A percentile compares a stretch with the other conserved stretches of the same genome.
phyloP scores from a whole-genome alignment of 2,329 filamentous ascomycete genomes.

The Hansfordia pulvinata region DNA sequence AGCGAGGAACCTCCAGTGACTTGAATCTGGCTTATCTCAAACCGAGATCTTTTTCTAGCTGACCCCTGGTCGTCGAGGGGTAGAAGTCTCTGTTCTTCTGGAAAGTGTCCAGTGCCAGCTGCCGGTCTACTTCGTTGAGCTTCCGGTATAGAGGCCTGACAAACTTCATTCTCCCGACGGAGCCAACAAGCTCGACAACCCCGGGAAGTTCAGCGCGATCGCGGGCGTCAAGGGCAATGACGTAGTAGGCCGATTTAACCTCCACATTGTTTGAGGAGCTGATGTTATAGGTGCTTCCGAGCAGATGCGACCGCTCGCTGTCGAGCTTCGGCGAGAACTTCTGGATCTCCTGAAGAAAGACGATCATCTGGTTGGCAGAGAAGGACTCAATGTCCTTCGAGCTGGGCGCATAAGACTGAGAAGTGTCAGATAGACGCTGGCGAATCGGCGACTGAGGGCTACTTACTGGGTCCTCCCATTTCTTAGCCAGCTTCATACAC shows the following conservation, averaged over 20 bases:
- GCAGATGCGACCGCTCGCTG: constrained; percentile 49
- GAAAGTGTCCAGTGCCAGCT: constrained; percentile 70
- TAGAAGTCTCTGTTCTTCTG: constrained; percentile 84
- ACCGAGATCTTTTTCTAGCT: constrained; percentile 76
- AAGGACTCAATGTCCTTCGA: constrained; percentile 58
- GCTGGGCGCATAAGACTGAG: constrained; percentile 46
- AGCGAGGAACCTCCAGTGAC: too few relatives aligned
- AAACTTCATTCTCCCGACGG: constrained; percentile 93
- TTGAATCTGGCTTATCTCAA: constrained; percentile 13
- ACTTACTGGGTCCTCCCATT: constrained; percentile 56
- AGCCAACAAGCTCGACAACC: constrained; percentile 61
- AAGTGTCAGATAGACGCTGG: constrained; percentile 5
- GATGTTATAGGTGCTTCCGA: constrained; percentile 67
- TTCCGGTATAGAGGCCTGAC: constrained; percentile 73
- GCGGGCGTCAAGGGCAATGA: constrained; percentile 62
- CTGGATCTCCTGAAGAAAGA: constrained; percentile 76
- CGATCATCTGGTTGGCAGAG: constrained; percentile 77
- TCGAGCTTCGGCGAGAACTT: constrained; percentile 50
- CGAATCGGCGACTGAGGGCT: not conserved
- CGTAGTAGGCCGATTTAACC: constrained; percentile 67
- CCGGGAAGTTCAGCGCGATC: constrained; percentile 56
- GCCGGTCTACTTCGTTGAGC: constrained; percentile 59
- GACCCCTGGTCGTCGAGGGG: constrained; percentile 77
- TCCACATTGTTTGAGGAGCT: constrained; percentile 72
- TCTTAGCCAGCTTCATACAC: constrained; percentile 69